Evolutionary conservation across 805 yeast species (phyloP).

Genomic region (Lipomyces yamanashiensis): DNA sequence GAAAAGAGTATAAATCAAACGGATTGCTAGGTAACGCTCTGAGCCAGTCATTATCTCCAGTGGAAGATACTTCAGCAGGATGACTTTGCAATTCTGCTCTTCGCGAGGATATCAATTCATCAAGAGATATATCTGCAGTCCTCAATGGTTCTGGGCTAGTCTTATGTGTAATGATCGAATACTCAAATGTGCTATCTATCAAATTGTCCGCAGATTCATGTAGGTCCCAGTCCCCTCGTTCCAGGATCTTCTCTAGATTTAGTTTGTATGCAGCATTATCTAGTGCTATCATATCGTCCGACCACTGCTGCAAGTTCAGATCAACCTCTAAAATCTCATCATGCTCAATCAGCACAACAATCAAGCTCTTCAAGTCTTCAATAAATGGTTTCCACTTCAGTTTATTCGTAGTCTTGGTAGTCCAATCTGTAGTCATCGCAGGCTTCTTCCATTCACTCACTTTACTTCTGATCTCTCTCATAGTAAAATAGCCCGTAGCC

Average conservation of each 20-base stretch:
- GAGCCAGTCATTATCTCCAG: not conserved
- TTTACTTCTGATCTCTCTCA: constrained; percentile 1
- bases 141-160: no score
- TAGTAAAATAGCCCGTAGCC: not conserved
- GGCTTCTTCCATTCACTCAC: constrained; percentile 6
- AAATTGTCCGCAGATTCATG: no score
- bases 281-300: no score
- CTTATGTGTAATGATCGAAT: no score
- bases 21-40: constrained; percentile 10
- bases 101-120: constrained; percentile 10
- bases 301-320: no score
- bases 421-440: not conserved
- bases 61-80: no score
- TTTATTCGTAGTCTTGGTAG: not conserved
- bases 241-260: no score
- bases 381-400: constrained; percentile 19
- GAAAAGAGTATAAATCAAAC: constrained; percentile 6
- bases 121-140: constrained; percentile 1
- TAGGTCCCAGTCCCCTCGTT: no score
- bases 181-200: no score
- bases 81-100: not conserved
- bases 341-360: not conserved
- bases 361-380: not conserved
- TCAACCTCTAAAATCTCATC: not conserved
- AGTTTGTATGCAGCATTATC: no score